These are phyloP conservation scores for Talaromyces proteolyticus DNA, from an alignment of 495 filamentous ascomycete species.

Conservation along the genomic window DNA sequence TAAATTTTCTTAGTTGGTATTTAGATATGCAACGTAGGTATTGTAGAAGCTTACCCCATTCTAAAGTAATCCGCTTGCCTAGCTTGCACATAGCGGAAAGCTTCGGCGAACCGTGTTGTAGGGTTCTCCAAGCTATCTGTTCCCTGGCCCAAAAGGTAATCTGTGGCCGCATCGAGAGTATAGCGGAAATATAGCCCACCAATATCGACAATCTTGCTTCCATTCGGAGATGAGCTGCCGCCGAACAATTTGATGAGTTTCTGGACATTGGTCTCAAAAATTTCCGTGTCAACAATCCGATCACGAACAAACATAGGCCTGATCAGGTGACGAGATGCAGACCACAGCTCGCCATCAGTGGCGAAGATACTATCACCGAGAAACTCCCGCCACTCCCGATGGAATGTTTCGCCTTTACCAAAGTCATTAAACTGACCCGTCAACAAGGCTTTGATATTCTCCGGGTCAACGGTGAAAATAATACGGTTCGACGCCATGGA, in stretches of 20 bases:
- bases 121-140: constrained; percentile 62
- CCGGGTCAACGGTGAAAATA: constrained; percentile 60
- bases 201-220: constrained; percentile 57
- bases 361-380: constrained; percentile 76
- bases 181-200: constrained; percentile 70
- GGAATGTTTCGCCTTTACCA: constrained; percentile 67
- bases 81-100: constrained; percentile 67
- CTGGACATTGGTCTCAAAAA: constrained; percentile 72
- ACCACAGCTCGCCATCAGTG: constrained; percentile 72
- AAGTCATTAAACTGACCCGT: constrained; percentile 66
- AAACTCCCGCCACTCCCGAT: constrained; percentile 64
- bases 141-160: constrained; percentile 77
- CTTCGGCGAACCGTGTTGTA: constrained; percentile 56
- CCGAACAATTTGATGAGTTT: constrained; percentile 59
- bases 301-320: constrained; percentile 81
- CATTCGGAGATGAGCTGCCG: constrained; percentile 23
- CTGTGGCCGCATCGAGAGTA: constrained; percentile 77
- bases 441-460: constrained; percentile 71
- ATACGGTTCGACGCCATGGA: constrained; percentile 47
- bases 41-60: constrained; percentile 37
- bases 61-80: constrained; percentile 57
- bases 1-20: constrained; percentile 16
- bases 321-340: constrained; percentile 66
- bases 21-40: too few relatives aligned
- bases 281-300: constrained; percentile 71